Percentiles rank a stretch among this genome's conserved stretches.
Conservation (phyloP, 2,329 filamentous ascomycete species). For the Teratosphaeriaceae sp. region DNA sequence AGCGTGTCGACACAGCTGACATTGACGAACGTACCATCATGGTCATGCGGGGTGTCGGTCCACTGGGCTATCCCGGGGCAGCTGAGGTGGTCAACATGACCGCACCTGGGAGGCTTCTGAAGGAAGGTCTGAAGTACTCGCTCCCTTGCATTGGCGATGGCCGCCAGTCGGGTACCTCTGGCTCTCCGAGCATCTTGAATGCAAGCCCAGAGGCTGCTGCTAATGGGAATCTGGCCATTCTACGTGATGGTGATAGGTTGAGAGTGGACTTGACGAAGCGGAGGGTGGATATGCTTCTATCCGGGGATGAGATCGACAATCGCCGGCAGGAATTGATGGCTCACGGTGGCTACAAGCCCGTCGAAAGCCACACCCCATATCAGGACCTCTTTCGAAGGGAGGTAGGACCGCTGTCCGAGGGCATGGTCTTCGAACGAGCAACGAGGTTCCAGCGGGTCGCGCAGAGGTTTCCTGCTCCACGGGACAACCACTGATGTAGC, state of each 20-base stretch:
- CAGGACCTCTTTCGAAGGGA: constrained; percentile 26
- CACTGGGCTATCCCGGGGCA: constrained; percentile 25
- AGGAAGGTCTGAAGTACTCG: constrained; percentile 34
- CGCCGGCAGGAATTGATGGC: constrained; percentile 30
- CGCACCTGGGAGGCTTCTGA: constrained; percentile 22
- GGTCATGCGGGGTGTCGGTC: constrained; percentile 26
- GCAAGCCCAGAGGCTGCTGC: constrained; percentile 50
- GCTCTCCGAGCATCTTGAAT: constrained; percentile 50
- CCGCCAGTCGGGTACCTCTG: constrained; percentile 50
- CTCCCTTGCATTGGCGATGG: constrained; percentile 48
- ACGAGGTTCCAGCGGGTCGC: constrained; percentile 23
- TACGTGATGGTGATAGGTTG: constrained; percentile 44
- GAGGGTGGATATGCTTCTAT: constrained; percentile 43
- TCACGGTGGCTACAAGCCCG: constrained; percentile 20
- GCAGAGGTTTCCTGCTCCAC: constrained; percentile 18
- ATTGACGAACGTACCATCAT: constrained; percentile 25
- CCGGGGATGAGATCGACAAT: constrained; percentile 35
- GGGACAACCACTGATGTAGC: constrained; percentile 24
- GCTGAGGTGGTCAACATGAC: constrained; percentile 30
- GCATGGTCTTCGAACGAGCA: constrained; percentile 25
- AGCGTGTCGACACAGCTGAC: constrained; percentile 22
- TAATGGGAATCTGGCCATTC: constrained; percentile 47
- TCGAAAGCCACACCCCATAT: constrained; percentile 25
- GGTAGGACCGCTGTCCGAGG: constrained; percentile 25
- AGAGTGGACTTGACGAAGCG: constrained; percentile 46